phyloP scores from a whole-genome alignment of 225 moss, liverwort and hornwort species.

The Asterella californica region DNA sequence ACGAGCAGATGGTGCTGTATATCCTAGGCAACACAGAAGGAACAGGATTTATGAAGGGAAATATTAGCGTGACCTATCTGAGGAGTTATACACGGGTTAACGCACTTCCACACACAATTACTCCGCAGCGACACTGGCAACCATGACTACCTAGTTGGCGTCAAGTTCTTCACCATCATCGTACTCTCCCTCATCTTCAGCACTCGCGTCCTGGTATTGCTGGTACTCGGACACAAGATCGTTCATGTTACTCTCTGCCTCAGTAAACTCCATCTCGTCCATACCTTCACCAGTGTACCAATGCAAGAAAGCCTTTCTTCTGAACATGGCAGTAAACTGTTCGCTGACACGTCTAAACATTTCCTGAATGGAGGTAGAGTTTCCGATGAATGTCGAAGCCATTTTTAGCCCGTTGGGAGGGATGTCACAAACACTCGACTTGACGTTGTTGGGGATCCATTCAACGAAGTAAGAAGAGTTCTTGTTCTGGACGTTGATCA shows the following conservation, averaged over 20 bases:
- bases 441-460: constrained; percentile 38
- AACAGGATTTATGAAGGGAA: not conserved
- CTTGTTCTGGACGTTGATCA: constrained; percentile 40
- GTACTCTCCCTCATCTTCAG: constrained; percentile 41
- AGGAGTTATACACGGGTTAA: not conserved
- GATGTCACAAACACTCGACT: constrained; percentile 38
- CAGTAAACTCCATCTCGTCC: no score
- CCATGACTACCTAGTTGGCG: not conserved
- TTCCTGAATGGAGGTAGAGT: constrained; percentile 40
- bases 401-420: constrained; percentile 38
- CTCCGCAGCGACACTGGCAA: not conserved
- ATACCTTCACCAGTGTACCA: no score
- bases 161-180: constrained; percentile 32
- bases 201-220: constrained; percentile 38
- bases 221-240: constrained; percentile 42
- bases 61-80: not conserved
- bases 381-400: constrained; percentile 38
- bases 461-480: constrained; percentile 42
- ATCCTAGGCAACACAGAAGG: not conserved
- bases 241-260: constrained; percentile 36
- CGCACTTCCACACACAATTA: not conserved
- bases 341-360: constrained; percentile 42
- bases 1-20: constrained; percentile 14
- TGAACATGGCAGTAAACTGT: constrained; percentile 42
- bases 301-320: constrained; percentile 40